Percentiles rank a stretch among this genome's conserved stretches.
These are phyloP conservation scores for Talaromyces stipitatus DNA, from an alignment of 495 filamentous ascomycete species.

Conservation along the genomic window DNA sequence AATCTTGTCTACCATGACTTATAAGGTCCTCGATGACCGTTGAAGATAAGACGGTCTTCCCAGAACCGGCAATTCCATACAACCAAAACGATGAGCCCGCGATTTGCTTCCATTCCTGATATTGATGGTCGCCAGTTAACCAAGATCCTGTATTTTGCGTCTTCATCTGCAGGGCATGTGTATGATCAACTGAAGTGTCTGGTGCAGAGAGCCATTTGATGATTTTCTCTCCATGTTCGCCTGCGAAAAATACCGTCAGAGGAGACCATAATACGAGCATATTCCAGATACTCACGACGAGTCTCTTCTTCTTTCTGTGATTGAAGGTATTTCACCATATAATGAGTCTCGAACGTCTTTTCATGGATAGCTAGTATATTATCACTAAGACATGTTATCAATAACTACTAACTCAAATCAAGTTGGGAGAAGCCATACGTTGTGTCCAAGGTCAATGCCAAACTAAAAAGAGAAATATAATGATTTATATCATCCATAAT, in stretches of 20 bases:
- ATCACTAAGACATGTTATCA: background rate
- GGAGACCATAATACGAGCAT: background rate
- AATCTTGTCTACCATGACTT: background rate
- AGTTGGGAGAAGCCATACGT: background rate
- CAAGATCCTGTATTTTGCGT: constrained; percentile 20
- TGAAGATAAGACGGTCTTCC: constrained; percentile 29
- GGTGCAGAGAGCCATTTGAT: constrained; percentile 13
- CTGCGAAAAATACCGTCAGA: background rate
- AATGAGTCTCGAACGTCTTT: background rate
- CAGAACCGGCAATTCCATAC: constrained; percentile 27
- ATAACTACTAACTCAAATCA: background rate
- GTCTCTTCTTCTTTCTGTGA: background rate
- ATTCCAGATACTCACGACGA: background rate
- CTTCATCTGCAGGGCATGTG: constrained; percentile 11
- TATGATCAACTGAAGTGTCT: constrained; percentile 15
- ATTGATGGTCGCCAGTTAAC: constrained; percentile 17
- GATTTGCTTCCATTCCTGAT: constrained; percentile 15
- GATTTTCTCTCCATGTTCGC: background rate
- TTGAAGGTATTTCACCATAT: background rate
- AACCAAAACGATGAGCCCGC: constrained; percentile 21
- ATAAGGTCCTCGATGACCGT: constrained; percentile 20
- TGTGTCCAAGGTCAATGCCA: background rate
- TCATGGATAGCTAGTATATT: constrained; percentile 2
- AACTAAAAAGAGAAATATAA: constrained; percentile 2
- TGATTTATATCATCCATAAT: constrained; percentile 3